Conservation (phyloP, 345 rosid species). For the Eucalyptus paniculata region DNA sequence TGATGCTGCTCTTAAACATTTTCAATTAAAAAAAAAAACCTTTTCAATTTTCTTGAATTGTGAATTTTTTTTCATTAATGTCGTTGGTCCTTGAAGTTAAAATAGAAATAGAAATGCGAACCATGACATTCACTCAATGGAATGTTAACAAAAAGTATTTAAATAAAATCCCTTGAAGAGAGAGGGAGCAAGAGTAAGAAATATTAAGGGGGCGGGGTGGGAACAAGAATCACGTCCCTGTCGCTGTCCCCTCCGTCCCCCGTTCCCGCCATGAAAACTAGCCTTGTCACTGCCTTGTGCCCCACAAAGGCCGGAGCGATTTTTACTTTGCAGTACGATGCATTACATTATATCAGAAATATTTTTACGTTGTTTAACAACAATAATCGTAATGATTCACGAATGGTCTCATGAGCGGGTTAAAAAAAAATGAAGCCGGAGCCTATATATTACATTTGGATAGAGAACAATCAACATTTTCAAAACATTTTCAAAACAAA, state of each 20-base stretch:
- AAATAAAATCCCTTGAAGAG: neutral
- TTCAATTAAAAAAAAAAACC: neutral
- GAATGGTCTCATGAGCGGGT: neutral
- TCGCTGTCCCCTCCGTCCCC: neutral
- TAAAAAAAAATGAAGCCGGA: neutral
- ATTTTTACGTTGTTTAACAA: neutral
- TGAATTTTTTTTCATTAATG: neutral
- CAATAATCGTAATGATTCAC: neutral
- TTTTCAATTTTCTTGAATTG: neutral
- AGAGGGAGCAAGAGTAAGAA: neutral
- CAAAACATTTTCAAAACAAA: neutral
- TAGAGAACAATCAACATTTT: neutral
- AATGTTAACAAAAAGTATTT: neutral
- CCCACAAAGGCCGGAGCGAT: neutral
- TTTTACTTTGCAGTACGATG: neutral
- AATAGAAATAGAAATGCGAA: neutral
- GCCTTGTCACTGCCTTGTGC: neutral
- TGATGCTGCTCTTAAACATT: neutral
- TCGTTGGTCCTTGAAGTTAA: neutral
- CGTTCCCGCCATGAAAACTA: neutral
- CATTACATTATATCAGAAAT: neutral
- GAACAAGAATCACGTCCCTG: neutral
- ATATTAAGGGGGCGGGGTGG: neutral
- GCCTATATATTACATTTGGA: neutral
- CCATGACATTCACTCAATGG: neutral